Evolutionary conservation across 805 yeast genomes (phyloP), one percentile per base, ranked within the genome.

Genomic region (Saccharomycopsis sp.): DNA sequence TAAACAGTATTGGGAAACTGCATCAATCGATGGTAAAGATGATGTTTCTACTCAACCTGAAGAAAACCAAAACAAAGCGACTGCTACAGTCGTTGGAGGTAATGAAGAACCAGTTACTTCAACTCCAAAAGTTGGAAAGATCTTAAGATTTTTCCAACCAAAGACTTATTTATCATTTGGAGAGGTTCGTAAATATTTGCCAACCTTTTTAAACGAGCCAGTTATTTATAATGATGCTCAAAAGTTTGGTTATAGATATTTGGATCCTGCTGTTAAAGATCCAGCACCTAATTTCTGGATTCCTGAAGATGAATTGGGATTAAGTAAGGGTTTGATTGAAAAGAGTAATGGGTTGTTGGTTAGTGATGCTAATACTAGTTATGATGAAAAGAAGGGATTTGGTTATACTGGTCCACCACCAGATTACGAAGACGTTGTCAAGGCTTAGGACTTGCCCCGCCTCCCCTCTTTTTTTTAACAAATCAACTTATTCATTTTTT

Each of bases 251-350:
- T 56, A 60, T 41, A 69, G 72, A 17, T 81, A 76, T 54, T 66
- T 70, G 29, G 74, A 77, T 54, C 85, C 86, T 20, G 72, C 74
- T 33, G 71, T 77, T 31, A 61, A 58, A n/a, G 79, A 69, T 26
- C 71, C 64, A 5, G 77, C 66, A 49, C 85, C 87, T 24, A 72
- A 72, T 45, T 66, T 82, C 40, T 85, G 94, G 94, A 66, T 83
- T 50, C 77, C 83, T 35, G 72, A 66, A 53, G 94, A 85, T 60
- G 65, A 72, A 4, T 63, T 78, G 66, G 90, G 93, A 4, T 67
- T 85, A 43, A 72, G 85, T 14, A 71, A 72, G 40, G 69, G 72
- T 46, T 79, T 81, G 57, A 72, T 79, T 51, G 65, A 65, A 28
- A 71, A 71, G 51, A 78, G 84, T 9, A 61, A 69, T n/a, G 77